Conservation (phyloP, 176 grass and related monocot species). For the Triticum monococcum region DNA sequence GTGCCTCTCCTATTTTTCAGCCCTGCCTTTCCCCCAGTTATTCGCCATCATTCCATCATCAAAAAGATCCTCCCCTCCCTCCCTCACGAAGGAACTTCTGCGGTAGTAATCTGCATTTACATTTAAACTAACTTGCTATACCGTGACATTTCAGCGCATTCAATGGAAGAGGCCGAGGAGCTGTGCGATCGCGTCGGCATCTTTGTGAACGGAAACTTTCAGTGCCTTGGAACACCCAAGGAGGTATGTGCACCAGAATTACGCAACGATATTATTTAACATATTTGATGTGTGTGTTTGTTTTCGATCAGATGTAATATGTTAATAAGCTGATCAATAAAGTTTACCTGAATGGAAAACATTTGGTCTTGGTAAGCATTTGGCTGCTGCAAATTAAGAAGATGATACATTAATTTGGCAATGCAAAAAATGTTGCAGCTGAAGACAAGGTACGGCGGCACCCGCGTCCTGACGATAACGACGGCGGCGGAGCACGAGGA, state of each 20-base stretch:
- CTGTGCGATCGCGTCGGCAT: constrained; percentile 80
- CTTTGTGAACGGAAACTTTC: constrained; percentile 74
- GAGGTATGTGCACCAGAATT: constrained; percentile 51
- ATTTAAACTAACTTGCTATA: neutral
- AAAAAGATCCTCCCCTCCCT: no score
- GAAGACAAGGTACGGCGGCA: constrained; percentile 68
- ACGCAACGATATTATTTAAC: neutral
- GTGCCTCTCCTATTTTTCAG: neutral
- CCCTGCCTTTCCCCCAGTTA: neutral
- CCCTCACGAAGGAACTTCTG: neutral
- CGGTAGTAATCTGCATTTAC: no score
- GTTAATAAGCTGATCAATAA: no score
- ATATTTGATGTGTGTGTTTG: no score
- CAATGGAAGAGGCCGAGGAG: constrained; percentile 91
- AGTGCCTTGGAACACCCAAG: constrained; percentile 77
- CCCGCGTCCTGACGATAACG: constrained; percentile 65
- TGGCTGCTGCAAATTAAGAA: neutral
- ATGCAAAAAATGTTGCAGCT: constrained; percentile 38
- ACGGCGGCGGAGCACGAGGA: constrained; percentile 54
- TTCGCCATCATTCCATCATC: neutral
- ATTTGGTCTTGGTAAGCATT: neutral
- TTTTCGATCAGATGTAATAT: no score
- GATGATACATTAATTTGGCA: neutral
- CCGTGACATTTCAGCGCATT: constrained; percentile 61
- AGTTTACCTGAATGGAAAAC: neutral